Evolutionary conservation across 2,329 filamentous ascomycete species (phyloP), one percentile per base, ranked within the genome.

Genomic region (Atkinsonella hypoxylon): DNA sequence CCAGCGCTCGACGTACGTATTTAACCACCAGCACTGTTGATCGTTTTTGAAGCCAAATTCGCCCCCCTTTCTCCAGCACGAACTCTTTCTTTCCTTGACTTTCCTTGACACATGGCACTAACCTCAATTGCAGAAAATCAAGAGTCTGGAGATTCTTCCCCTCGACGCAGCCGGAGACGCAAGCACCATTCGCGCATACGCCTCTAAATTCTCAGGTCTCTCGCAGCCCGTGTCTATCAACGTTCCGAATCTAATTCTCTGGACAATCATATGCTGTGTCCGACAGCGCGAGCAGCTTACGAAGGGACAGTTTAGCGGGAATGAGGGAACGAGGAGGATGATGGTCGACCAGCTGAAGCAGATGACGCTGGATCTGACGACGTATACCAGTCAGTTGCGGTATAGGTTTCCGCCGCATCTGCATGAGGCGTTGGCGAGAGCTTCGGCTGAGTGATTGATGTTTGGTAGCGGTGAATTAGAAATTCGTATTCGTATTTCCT

Each of bases 381-480:
- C 93, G 13, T 97, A 95, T 72, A 91, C 89, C 15, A 91, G 89
- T 51, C 82, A 95, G 76, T 81, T 97, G 63, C 83, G 87, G 62
- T 97, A 95, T 70, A 83, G 93, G 62, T 78, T 97, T 70, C 88
- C 89, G 47, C 85, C 87, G 38, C 79, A 87, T 61, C 77, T 97
- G 50, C 91, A 94, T 69, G 91, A 96, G 73, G 87, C 85, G 55
- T 72, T 97, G 62, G 90, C 89, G 46, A 80, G 84, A 62, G 89
- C 87, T 40, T 87, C 85, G 47, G 83, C 84, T 43, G 85, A 89
- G 61, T 78, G 64, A 61, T n/a, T n/a, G n/a, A n/a, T n/a, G n/a
- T n/a, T n/a, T n/a, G n/a, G n/a, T n/a, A n/a, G n/a, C n/a, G n/a
- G n/a, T n/a, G n/a, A n/a, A n/a, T n/a, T n/a, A n/a, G n/a, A n/a